Base-by-base conservation (phyloP, 768 basidiomycete genomes). In the Plicaturopsis crispa region DNA sequence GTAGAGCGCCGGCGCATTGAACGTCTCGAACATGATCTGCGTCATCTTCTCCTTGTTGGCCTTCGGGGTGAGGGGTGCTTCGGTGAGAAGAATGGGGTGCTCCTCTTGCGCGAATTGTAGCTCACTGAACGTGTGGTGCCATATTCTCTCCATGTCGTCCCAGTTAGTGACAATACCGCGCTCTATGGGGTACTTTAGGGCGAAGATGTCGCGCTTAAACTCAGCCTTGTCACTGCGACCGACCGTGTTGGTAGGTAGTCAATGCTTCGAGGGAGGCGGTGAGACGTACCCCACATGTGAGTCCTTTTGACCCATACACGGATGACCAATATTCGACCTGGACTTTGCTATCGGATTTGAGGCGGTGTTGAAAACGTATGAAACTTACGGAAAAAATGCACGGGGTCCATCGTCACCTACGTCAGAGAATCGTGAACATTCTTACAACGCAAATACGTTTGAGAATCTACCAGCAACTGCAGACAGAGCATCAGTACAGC, bases 231-330 rank as follows among this genome's bases (percentile, higher is more conserved):
- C 75, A 43, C 74, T 14, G 28, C 10, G 10, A 30, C 28, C 28
- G 28, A 30, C 28, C 28, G 14, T 30, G 28, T 14, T 30, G 28
- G 28, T n/a, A n/a, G n/a, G n/a, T n/a, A n/a, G n/a, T n/a, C n/a
- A n/a, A n/a, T n/a, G 56, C 14, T 49, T 55, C 33, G 34, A 48
- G 36, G 35, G 37, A 45, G 42, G 44, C 19, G 33, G 19, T 14
- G 19, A 35, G 36, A 54, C 75, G 42, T 56, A 91, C 89, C 89
- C 92, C 41, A 94, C 91, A 56, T 91, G 94, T 49, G 90, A 92
- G 61, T 94, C 92, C 62, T 94, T 94, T 62, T 90, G 84, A 32
- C 84, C 86, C 91, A 94, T 93, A 61, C 89, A 84, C 43, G 91
- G 87, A 50, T 91, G 89, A 53, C 92, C 92, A 50, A 94, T 89